Base-by-base conservation (phyloP, 1,284 basidiomycete species). In the Uromyces viciae-fabae region DNA sequence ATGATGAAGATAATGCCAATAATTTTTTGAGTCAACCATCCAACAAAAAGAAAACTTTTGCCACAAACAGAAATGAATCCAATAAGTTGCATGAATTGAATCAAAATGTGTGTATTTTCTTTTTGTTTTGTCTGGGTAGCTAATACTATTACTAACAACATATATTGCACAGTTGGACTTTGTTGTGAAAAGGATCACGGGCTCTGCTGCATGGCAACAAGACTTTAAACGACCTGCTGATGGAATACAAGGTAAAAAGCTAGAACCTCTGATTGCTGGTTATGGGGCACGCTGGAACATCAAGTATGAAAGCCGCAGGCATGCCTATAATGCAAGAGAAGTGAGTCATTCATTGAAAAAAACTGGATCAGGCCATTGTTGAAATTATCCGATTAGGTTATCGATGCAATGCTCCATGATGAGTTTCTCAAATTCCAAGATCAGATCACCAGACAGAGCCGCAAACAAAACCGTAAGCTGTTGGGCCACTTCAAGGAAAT, bases 151-250 rank as follows among this genome's bases (percentile, higher is more conserved):
- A n/a, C n/a, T n/a, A n/a, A n/a, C n/a, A n/a, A n/a, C n/a, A n/a
- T n/a, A n/a, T n/a, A n/a, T n/a, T n/a, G n/a, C n/a, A 60, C 36
- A 60, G 73, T n/a, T 42, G n/a, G 22, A 75, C 22, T 75, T 75
- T 60, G 40, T 60, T 43, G 17, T 60, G 0, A 17, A 46, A 22
- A 42, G 40, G 1, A 75, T 75, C 42, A 75, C 73, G 5, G 25
- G 52, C 25, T 74, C 71, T 1, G 28, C 25, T 56, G 49, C 33
- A 5, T 74, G 71, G 71, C 19, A 36, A 74, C 31, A 54, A 11
- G 33, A 74, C 17, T 74, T 74, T 42, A 49, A 74, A 15, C 52
- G 22, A 11, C 25, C 25, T 17, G 73, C 54, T n/a, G n/a, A n/a
- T n/a, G n/a, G n/a, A n/a, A n/a, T n/a, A n/a, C n/a, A 42, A 25